Base-by-base conservation (phyloP, 352 stramenopile species). In the Peronospora destructor region DNA sequence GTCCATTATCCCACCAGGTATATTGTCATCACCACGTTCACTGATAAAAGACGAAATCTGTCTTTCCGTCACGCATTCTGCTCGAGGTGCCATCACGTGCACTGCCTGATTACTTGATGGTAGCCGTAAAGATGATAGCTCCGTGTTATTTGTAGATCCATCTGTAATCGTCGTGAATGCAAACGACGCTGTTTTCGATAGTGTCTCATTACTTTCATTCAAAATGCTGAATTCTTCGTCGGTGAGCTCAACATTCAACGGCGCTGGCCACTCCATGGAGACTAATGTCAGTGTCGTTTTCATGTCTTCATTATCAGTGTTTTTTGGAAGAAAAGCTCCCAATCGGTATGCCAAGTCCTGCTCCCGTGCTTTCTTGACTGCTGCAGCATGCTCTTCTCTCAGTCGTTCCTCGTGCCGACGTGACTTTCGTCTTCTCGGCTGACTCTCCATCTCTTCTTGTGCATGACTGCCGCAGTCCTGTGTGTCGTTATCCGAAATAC, bases 361-460 rank as follows among this genome's bases (percentile, higher is more conserved):
- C 44, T 87, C 76, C 6, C 64, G 57, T 3, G 73, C 75, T 40
- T 62, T 55, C 42, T 85, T 89, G 2, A 78, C 61, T 21, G 78
- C 78, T 2, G 74, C 67, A 33, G 71, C 76, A 47, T 87, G 74
- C 28, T 89, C 78, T 55, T 87, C 73, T 17, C 76, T 71, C 30
- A 86, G 44, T 40, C 73, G 64, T 45, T 87, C 70, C 53, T 87
- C 70, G 28, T 89, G 63, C 13, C 78, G 72, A 5, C 75, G 71
- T 2, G 78, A 87, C 43, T 86, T 87, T 36, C 78, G 65, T 26
- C 78, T 59, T 30, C 55, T 53, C 0, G 71, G 61, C 0, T 61
- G 54, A 5, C 53, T 39, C 26, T 68, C 54, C n/a, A 66, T 53
- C 2, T 59, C 10, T 34, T 73, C 72, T 11, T 37, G 61, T 19